Evolutionary conservation across 495 filamentous ascomycete species (phyloP).

Genomic region (Aspergillus sclerotioniger): DNA sequence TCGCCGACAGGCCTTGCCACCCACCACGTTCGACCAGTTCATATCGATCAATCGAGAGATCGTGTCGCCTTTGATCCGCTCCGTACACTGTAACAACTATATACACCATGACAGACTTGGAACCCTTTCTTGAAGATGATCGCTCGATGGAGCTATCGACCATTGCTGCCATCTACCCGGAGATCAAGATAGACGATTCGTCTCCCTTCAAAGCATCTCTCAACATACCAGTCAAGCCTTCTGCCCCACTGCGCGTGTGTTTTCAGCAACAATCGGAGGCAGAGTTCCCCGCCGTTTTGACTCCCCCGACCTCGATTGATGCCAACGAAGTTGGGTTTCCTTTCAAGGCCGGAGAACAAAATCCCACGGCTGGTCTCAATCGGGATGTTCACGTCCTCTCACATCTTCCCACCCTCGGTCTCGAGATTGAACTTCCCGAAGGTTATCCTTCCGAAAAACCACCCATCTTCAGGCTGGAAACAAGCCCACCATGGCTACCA

Average conservation of each 20-base stretch:
- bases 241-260: constrained; percentile 62
- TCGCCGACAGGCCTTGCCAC: constrained; percentile 17
- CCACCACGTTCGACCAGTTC: constrained; percentile 1
- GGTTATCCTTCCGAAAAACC: constrained; percentile 70
- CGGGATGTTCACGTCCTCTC: constrained; percentile 63
- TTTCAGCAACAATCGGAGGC: constrained; percentile 59
- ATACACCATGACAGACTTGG: constrained; percentile 30
- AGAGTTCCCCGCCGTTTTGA: constrained; percentile 34
- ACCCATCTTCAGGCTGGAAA: constrained; percentile 64
- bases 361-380: constrained; percentile 12
- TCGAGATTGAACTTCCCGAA: constrained; percentile 68
- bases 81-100: background rate
- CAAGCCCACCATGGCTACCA: constrained; percentile 70
- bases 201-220: constrained; percentile 62
- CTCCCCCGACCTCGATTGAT: constrained; percentile 48
- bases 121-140: constrained; percentile 52
- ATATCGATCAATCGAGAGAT: constrained; percentile 1
- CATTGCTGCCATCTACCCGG: constrained; percentile 87
- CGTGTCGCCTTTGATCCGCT: background rate
- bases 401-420: constrained; percentile 71
- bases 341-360: constrained; percentile 25
- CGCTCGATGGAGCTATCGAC: constrained; percentile 77
- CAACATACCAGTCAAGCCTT: constrained; percentile 69
- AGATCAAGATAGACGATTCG: constrained; percentile 62
- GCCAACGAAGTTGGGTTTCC: constrained; percentile 21